Conservation (phyloP, 2,329 filamentous ascomycete species). For the Diaporthe citriasiana region DNA sequence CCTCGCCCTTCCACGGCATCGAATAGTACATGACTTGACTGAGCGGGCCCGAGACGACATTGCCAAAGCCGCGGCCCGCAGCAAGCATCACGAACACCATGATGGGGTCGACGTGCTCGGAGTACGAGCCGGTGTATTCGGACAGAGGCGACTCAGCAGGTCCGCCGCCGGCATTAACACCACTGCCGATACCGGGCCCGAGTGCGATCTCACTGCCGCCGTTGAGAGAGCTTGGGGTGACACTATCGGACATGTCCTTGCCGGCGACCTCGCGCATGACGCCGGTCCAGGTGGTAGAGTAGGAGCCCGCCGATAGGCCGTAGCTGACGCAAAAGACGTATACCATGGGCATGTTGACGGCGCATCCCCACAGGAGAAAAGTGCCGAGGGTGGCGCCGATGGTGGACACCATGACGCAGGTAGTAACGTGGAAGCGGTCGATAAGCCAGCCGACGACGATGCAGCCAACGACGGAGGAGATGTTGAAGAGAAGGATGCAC, state of each 20-base stretch:
- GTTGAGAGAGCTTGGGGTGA: constrained; percentile 36
- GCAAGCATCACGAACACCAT: constrained; percentile 72
- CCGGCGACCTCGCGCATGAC: constrained; percentile 62
- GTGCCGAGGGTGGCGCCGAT: constrained; percentile 68
- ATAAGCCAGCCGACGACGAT: constrained; percentile 70
- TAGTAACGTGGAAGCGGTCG: constrained; percentile 67
- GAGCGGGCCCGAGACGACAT: constrained; percentile 69
- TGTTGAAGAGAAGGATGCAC: constrained; percentile 71
- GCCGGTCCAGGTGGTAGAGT: constrained; percentile 73
- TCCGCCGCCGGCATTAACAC: constrained; percentile 10
- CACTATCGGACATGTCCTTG: constrained; percentile 35
- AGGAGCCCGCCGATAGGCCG: constrained; percentile 76
- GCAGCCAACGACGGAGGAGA: constrained; percentile 71
- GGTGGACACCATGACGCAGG: constrained; percentile 70
- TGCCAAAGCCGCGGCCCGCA: constrained; percentile 72
- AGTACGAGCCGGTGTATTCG: constrained; percentile 34
- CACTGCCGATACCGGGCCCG: constrained; percentile 8
- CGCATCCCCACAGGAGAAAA: constrained; percentile 74
- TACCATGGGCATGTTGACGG: constrained; percentile 65
- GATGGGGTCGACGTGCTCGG: constrained; percentile 56
- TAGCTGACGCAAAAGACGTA: constrained; percentile 73
- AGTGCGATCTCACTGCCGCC: constrained; percentile 43
- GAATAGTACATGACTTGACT: constrained; percentile 66
- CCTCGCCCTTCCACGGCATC: constrained; percentile 59
- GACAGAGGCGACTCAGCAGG: constrained; percentile 27